These are phyloP conservation scores for Pseudogymnoascus sp. DNA, from an alignment of 2,329 filamentous ascomycete genomes.

Conservation along the genomic window DNA sequence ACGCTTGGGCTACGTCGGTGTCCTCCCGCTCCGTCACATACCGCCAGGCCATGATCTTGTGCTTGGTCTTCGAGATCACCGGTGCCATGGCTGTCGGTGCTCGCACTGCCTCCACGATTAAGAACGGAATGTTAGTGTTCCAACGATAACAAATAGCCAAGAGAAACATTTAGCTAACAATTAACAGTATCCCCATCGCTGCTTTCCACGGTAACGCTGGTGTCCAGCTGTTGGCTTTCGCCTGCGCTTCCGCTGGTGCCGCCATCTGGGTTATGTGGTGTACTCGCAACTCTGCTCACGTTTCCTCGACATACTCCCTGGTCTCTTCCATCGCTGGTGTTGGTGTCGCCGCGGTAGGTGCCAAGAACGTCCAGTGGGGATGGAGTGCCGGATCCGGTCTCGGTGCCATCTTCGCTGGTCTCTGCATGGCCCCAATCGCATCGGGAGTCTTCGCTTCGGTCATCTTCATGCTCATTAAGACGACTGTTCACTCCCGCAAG, in stretches of 20 bases:
- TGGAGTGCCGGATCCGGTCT: conserved; percentile 62
- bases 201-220: conserved; percentile 54
- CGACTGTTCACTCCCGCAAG: conserved; percentile 61
- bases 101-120: conserved; percentile 68
- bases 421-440: conserved; percentile 63
- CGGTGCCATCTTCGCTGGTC: conserved; percentile 63
- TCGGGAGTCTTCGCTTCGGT: conserved; percentile 55
- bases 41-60: conserved; percentile 58
- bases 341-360: conserved; percentile 59
- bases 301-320: conserved; percentile 65
- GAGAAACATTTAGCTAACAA: not conserved
- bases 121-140: conserved; percentile 46
- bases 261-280: conserved; percentile 76
- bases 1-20: conserved; percentile 73
- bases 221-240: conserved; percentile 61
- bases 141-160: not conserved
- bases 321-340: conserved; percentile 62
- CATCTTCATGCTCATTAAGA: conserved; percentile 68
- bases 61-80: conserved; percentile 59
- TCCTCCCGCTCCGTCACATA: conserved; percentile 71
- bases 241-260: conserved; percentile 55
- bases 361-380: conserved; percentile 56
- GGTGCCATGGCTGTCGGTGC: conserved; percentile 61
- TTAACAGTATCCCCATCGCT: conserved; percentile 48
- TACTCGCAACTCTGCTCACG: conserved; percentile 63